phyloP scores from a whole-genome alignment of 2,329 filamentous ascomycete species.

The Meredithiella fracta region DNA sequence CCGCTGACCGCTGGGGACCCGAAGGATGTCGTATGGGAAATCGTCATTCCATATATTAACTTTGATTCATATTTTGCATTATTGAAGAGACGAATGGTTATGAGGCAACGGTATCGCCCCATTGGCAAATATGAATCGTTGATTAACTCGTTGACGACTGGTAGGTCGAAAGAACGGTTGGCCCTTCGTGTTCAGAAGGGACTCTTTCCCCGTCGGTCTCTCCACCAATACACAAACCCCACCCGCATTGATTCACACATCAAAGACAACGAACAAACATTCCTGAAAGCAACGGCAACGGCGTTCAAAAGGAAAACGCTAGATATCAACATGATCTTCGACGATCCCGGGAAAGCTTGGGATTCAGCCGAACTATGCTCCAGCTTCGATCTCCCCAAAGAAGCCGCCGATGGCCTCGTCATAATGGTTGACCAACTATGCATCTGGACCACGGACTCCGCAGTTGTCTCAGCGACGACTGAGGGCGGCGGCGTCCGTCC shows the following conservation, averaged over 20 bases:
- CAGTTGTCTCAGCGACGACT: background rate
- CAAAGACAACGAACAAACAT: background rate
- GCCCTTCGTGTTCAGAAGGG: background rate
- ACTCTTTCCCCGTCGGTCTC: background rate
- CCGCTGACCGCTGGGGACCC: background rate
- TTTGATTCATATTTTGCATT: background rate
- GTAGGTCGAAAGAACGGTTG: background rate
- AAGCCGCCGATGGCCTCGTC: background rate
- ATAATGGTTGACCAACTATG: slow-evolving; percentile 3
- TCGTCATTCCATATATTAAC: slow-evolving; percentile 1
- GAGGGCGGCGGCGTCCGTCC: background rate
- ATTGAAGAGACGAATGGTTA: background rate
- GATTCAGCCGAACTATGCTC: background rate
- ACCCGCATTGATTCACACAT: background rate
- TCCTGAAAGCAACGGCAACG: background rate
- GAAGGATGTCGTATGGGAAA: background rate
- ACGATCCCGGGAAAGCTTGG: background rate
- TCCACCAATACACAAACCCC: background rate
- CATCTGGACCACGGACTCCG: background rate
- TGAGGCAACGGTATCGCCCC: background rate
- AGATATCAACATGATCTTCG: background rate
- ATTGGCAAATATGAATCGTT: background rate
- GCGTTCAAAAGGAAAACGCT: background rate
- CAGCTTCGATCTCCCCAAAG: background rate
- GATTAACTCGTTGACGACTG: background rate